A percentile compares a stretch with the other conserved stretches of the same genome.
Conservation (phyloP, 495 filamentous ascomycete species). For the Tuber umbilicatum region DNA sequence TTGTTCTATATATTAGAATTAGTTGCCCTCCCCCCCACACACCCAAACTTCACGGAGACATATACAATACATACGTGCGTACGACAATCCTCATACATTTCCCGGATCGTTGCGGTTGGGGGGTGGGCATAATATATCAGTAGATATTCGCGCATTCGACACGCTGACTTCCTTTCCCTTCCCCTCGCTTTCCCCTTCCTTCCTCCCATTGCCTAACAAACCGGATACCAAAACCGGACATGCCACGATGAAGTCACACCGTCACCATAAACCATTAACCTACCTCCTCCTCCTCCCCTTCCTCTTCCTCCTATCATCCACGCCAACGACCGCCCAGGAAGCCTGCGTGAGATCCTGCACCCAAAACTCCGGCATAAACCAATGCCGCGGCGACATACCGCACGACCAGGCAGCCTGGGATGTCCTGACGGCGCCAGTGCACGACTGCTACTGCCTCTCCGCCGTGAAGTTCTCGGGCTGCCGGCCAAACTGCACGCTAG, state of each 20-base stretch:
- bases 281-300: neutral
- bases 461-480: conserved; percentile 15
- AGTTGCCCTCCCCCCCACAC: neutral
- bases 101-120: neutral
- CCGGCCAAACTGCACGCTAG: conserved; percentile 19
- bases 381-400: conserved; percentile 24
- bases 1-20: neutral
- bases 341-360: conserved; percentile 26
- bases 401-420: conserved; percentile 21
- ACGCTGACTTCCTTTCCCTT: neutral
- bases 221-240: neutral
- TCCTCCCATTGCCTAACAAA: neutral
- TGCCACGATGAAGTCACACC: neutral
- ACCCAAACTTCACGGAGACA: neutral
- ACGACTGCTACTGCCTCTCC: conserved; percentile 23
- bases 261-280: neutral
- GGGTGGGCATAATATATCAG: neutral
- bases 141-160: neutral
- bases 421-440: neutral
- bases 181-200: neutral
- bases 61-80: neutral
- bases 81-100: neutral
- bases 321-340: conserved; percentile 19
- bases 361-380: conserved; percentile 20
- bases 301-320: neutral